A percentile compares a stretch with the other conserved stretches of the same genome.
These are phyloP conservation scores for Aspergillus panamensis DNA, from an alignment of 495 filamentous ascomycete genomes.

Conservation along the genomic window DNA sequence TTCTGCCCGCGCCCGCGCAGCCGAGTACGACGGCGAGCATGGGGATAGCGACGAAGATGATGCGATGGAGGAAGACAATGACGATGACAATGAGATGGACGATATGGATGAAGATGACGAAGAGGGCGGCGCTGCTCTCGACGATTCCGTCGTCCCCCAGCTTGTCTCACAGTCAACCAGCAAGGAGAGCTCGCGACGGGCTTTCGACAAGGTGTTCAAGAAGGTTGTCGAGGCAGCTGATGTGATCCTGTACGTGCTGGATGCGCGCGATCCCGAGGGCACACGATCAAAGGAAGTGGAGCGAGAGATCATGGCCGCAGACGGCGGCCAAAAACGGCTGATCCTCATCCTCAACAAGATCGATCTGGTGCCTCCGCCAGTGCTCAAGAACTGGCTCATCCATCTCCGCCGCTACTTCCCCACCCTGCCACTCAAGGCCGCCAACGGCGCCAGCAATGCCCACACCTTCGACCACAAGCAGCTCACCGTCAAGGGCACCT, in stretches of 20 bases:
- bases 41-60: slow-evolving; percentile 60
- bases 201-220: slow-evolving; percentile 96
- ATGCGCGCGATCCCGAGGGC: slow-evolving; percentile 88
- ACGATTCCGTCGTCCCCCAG: slow-evolving; percentile 26
- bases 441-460: slow-evolving; percentile 76
- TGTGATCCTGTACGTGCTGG: slow-evolving; percentile 90
- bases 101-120: slow-evolving; percentile 12
- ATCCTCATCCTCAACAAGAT: slow-evolving; percentile 98
- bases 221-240: slow-evolving; percentile 85
- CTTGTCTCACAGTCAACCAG: slow-evolving; percentile 32
- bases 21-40: slow-evolving; percentile 65
- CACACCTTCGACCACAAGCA: slow-evolving; percentile 90
- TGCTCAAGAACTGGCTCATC: slow-evolving; percentile 78
- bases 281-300: slow-evolving; percentile 90
- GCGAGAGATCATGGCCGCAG: slow-evolving; percentile 80
- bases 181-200: slow-evolving; percentile 74
- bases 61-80: slow-evolving; percentile 54
- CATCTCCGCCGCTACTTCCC: slow-evolving; percentile 90
- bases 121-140: slow-evolving; percentile 27
- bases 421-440: slow-evolving; percentile 85
- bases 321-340: slow-evolving; percentile 76
- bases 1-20: slow-evolving; percentile 81
- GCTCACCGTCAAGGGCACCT: slow-evolving; percentile 81
- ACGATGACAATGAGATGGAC: slow-evolving; percentile 42
- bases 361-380: slow-evolving; percentile 78